These are phyloP conservation scores for Aplosporella prunicola DNA, from an alignment of 2,329 filamentous ascomycete species.

Conservation along the genomic window DNA sequence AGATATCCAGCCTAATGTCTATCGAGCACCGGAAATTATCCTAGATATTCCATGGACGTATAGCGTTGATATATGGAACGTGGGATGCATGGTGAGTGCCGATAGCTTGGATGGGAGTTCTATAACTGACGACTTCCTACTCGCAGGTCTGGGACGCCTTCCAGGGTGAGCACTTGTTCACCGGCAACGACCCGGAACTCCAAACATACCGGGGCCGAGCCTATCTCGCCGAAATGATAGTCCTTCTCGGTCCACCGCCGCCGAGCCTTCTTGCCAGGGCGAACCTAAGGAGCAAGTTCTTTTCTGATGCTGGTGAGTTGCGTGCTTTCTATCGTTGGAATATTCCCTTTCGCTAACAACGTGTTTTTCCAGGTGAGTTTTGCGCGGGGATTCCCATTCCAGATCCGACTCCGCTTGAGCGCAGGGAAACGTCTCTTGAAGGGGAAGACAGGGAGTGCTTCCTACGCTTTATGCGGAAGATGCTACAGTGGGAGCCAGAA, in stretches of 20 bases:
- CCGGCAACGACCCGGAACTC: constrained; percentile 15
- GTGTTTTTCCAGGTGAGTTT: background rate
- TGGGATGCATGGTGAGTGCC: constrained; percentile 27
- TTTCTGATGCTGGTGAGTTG: constrained; percentile 14
- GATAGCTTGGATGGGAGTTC: background rate
- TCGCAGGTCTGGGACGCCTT: constrained; percentile 30
- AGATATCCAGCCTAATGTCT: constrained; percentile 27
- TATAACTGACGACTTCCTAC: background rate
- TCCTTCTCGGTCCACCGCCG: constrained; percentile 16
- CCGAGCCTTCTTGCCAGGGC: constrained; percentile 13
- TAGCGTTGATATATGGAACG: constrained; percentile 30
- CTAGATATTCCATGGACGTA: constrained; percentile 28
- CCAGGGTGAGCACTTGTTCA: constrained; percentile 25
- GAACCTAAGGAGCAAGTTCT: constrained; percentile 13
- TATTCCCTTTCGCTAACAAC: background rate
- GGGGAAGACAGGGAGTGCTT: constrained; percentile 21
- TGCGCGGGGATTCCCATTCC: constrained; percentile 12
- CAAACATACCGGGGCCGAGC: constrained; percentile 17
- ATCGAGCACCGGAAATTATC: constrained; percentile 31
- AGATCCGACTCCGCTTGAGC: constrained; percentile 10
- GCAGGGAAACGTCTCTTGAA: constrained; percentile 15
- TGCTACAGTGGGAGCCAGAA: constrained; percentile 29
- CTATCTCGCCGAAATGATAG: constrained; percentile 23
- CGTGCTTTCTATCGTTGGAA: background rate
- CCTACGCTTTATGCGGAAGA: constrained; percentile 24